These are phyloP conservation scores for Microsporum ferrugineum DNA, from an alignment of 2,329 filamentous ascomycete species.

Conservation along the genomic window DNA sequence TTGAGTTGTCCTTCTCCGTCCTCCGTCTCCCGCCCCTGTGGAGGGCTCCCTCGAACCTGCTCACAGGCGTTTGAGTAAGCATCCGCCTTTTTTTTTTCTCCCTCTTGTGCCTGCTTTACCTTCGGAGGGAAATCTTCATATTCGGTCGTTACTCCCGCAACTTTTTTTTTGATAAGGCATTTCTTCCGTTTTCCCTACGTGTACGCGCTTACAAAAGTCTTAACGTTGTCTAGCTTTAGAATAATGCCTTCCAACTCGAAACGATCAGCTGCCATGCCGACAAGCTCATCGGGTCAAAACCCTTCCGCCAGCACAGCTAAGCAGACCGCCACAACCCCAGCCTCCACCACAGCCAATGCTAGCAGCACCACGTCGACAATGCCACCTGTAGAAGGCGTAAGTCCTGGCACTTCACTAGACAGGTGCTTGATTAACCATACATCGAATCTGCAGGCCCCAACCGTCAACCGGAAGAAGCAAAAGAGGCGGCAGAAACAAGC, in stretches of 20 bases:
- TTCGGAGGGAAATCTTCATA: neutral
- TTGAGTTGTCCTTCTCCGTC: neutral
- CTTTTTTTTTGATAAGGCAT: neutral
- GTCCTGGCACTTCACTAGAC: neutral
- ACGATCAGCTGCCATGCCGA: slow-evolving; percentile 12
- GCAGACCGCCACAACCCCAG: neutral
- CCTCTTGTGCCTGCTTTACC: neutral
- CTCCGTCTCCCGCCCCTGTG: neutral
- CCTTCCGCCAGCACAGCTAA: slow-evolving; percentile 5
- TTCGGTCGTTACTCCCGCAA: neutral
- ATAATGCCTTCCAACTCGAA: slow-evolving; percentile 16
- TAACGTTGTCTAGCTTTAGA: neutral
- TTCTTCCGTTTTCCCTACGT: neutral
- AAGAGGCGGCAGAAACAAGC: slow-evolving; percentile 79
- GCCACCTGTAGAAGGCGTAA: slow-evolving; percentile 1
- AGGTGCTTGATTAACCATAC: neutral
- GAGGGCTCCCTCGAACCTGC: neutral
- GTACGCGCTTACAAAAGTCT: neutral
- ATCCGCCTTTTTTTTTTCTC: neutral
- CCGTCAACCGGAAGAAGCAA: slow-evolving; percentile 84
- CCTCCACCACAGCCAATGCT: slow-evolving; percentile 3
- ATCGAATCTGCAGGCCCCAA: neutral
- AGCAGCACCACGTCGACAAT: neutral
- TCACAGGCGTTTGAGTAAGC: neutral
- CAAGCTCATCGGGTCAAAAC: slow-evolving; percentile 9